Evolutionary conservation across 345 rosid species (phyloP).

Genomic region (Gossypium rotundifolium): DNA sequence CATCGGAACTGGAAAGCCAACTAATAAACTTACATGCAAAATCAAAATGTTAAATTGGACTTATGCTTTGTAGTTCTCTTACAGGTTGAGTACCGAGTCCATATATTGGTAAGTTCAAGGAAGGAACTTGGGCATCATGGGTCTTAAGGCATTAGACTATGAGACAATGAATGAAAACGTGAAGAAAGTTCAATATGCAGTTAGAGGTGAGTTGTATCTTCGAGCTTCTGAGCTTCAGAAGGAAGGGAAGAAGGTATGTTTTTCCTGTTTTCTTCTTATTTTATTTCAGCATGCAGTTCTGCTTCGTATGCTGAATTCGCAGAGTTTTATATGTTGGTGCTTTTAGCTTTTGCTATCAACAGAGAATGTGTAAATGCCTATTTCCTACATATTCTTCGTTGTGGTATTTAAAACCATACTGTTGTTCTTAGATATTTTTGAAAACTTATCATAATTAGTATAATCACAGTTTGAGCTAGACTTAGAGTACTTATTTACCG

Average conservation of each 20-base stretch:
- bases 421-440: not conserved
- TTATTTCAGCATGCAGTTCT: not conserved
- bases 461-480: not conserved
- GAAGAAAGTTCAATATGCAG: constrained; percentile 94
- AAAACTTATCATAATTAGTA: not conserved
- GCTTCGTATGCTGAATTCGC: not conserved
- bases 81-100: not conserved
- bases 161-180: constrained; percentile 79
- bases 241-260: constrained; percentile 88
- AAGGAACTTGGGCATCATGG: constrained; percentile 44
- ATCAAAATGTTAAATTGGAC: not conserved
- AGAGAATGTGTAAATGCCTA: not conserved
- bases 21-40: not conserved
- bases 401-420: not conserved
- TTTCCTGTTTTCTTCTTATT: constrained; percentile 2
- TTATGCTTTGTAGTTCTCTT: not conserved
- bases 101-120: constrained; percentile 12
- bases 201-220: constrained; percentile 94
- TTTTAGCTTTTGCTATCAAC: not conserved
- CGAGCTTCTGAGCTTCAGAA: constrained; percentile 99
- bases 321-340: not conserved
- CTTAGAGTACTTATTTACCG: not conserved
- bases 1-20: not conserved
- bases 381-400: no score
- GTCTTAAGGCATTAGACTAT: constrained; percentile 60